These are phyloP conservation scores for Cinnamomum chago DNA, from an alignment of 164 flowering plant species.

Conservation along the genomic window DNA sequence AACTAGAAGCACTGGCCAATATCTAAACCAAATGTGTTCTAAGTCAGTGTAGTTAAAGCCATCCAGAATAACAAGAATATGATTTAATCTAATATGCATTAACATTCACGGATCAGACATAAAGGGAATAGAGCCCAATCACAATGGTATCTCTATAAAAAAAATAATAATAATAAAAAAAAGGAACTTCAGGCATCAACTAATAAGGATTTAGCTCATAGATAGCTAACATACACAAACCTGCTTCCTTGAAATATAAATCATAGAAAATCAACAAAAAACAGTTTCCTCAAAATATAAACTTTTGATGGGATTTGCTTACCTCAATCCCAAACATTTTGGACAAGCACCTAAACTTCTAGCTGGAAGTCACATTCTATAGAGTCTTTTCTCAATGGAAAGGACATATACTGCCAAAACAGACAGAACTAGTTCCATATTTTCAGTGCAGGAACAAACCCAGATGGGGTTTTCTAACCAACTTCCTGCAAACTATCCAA, in stretches of 20 bases:
- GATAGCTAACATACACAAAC: too few relatives aligned
- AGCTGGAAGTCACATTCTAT: background rate
- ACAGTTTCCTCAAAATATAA: too few relatives aligned
- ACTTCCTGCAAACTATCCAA: background rate
- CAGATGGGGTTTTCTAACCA: background rate
- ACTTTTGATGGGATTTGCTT: too few relatives aligned
- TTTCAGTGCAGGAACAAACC: background rate
- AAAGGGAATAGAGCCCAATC: background rate
- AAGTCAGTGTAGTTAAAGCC: background rate
- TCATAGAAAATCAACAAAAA: too few relatives aligned
- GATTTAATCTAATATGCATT: background rate
- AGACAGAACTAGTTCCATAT: background rate
- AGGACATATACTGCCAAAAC: too few relatives aligned
- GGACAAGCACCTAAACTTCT: background rate
- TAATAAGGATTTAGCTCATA: too few relatives aligned
- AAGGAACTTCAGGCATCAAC: background rate
- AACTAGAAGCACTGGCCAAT: background rate
- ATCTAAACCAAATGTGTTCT: background rate
- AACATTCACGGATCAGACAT: background rate
- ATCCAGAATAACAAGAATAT: background rate
- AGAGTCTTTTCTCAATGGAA: background rate
- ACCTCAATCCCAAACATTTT: too few relatives aligned
- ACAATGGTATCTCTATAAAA: background rate
- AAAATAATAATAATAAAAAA: too few relatives aligned
- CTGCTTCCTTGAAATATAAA: too few relatives aligned